A percentile compares a stretch with the other conserved stretches of the same genome.
Conservation (phyloP, 108 stramenopile genomes). For the Fistulifera pelliculosa region DNA sequence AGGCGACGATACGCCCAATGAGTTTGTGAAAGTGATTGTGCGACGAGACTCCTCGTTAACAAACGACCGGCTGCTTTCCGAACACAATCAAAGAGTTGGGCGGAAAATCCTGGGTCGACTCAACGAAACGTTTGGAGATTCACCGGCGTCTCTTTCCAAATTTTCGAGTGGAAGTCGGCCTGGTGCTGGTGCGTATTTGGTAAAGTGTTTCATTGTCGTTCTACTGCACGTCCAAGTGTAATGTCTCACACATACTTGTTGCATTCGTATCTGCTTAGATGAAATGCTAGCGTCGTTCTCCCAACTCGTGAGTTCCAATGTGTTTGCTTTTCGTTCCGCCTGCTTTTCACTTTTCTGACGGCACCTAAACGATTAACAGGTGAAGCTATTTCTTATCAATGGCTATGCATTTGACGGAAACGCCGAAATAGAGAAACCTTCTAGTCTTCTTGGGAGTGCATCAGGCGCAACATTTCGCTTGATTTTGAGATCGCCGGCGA, state of each 20-base stretch:
- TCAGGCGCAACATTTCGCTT: constrained; percentile 31
- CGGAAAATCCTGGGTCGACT: constrained; percentile 45
- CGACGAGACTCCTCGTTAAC: constrained; percentile 51
- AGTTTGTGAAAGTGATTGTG: constrained; percentile 53
- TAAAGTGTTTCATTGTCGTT: not conserved
- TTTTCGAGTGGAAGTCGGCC: constrained; percentile 29
- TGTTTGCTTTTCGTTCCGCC: not conserved
- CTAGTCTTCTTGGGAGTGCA: not conserved
- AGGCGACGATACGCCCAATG: constrained; percentile 28
- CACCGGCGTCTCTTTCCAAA: constrained; percentile 40
- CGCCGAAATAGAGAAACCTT: constrained; percentile 15
- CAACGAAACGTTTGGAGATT: constrained; percentile 50
- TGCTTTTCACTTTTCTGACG: not conserved
- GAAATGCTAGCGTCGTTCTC: not conserved
- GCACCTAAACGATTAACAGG: constrained; percentile 35
- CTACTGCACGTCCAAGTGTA: not conserved
- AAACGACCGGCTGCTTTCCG: constrained; percentile 29
- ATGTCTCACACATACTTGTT: not conserved
- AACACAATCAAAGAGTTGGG: constrained; percentile 51
- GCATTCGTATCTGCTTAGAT: not conserved
- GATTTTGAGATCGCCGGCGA: constrained; percentile 52
- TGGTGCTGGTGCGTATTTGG: constrained; percentile 13
- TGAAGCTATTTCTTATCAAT: constrained; percentile 61
- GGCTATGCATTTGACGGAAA: constrained; percentile 68
- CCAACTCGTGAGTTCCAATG: too few relatives aligned